Evolutionary conservation across 257 asterid species (phyloP).

Genomic region (Pogostemon cablin): DNA sequence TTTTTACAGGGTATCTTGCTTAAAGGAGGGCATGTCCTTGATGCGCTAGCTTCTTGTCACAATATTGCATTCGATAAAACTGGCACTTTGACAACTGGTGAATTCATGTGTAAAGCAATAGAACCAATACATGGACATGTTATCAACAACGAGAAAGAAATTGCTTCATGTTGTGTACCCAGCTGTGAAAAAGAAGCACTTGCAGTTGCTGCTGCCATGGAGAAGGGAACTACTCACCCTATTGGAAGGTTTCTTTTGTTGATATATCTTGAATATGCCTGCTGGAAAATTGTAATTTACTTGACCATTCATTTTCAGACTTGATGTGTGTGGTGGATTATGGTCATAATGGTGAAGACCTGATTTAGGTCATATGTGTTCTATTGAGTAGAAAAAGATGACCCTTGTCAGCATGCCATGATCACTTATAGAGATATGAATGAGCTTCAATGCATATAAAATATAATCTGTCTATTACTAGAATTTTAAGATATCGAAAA

Average conservation of each 20-base stretch:
- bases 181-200: conserved; percentile 98
- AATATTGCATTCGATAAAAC: conserved; percentile 98
- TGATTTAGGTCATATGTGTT: conserved; percentile 23
- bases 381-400: neutral
- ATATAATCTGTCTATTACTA: neutral
- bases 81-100: conserved; percentile 97
- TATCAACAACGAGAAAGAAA: conserved; percentile 38
- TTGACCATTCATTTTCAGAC: conserved; percentile 6
- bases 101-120: conserved; percentile 95
- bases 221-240: conserved; percentile 99
- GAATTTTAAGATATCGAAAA: conserved; percentile 6
- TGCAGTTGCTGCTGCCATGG: conserved; percentile 98
- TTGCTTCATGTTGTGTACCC: conserved; percentile 80
- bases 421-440: conserved; percentile 12
- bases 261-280: neutral
- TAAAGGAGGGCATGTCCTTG: conserved; percentile 93
- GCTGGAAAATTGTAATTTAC: conserved; percentile 11
- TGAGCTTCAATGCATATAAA: neutral
- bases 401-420: conserved; percentile 1
- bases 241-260: conserved; percentile 81
- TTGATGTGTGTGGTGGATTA: neutral
- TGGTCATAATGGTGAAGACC: conserved; percentile 13
- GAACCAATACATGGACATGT: conserved; percentile 97
- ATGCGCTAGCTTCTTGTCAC: conserved; percentile 94
- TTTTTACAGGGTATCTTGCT: conserved; percentile 85